phyloP scores from a whole-genome alignment of 2,329 filamentous ascomycete species.

The Pseudocercospora vitis region DNA sequence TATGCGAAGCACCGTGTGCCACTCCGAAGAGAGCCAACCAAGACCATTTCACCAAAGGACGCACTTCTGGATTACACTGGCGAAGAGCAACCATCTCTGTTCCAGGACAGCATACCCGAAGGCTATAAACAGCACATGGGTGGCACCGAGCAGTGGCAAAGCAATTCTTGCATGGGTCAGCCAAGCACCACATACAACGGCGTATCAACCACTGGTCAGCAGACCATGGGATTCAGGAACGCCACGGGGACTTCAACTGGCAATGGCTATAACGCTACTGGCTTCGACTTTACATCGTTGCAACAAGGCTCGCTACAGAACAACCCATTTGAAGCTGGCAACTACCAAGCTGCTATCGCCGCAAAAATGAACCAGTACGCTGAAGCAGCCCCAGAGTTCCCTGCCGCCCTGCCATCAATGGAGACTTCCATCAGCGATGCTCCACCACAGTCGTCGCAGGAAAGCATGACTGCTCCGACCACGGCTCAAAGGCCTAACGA shows the following conservation, averaged over 20 bases:
- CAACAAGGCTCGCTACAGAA: constrained; percentile 28
- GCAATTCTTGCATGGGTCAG: constrained; percentile 45
- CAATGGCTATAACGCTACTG: constrained; percentile 31
- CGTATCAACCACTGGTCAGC: constrained; percentile 42
- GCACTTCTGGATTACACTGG: constrained; percentile 76
- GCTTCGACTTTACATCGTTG: constrained; percentile 41
- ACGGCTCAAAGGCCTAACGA: constrained; percentile 57
- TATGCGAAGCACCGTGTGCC: constrained; percentile 35
- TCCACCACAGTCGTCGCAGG: constrained; percentile 46
- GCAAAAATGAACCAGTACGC: constrained; percentile 31
- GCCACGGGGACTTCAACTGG: constrained; percentile 39
- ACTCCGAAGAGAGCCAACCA: constrained; percentile 50
- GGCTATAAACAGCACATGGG: constrained; percentile 39
- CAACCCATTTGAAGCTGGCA: constrained; percentile 26
- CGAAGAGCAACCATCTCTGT: constrained; percentile 75
- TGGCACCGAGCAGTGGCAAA: constrained; percentile 43
- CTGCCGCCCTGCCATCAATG: constrained; percentile 60
- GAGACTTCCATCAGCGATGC: constrained; percentile 61
- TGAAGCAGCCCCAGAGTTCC: constrained; percentile 57
- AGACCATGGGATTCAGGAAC: constrained; percentile 47
- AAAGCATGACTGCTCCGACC: constrained; percentile 36
- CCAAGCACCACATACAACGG: constrained; percentile 46
- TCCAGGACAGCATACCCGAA: constrained; percentile 55
- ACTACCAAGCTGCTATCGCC: constrained; percentile 33
- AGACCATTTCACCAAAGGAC: constrained; percentile 94